Percentiles rank a stretch among this genome's conserved stretches.
Evolutionary conservation across 2,329 filamentous ascomycete genomes (phyloP).

Genomic region (Zasmidium cellare): DNA sequence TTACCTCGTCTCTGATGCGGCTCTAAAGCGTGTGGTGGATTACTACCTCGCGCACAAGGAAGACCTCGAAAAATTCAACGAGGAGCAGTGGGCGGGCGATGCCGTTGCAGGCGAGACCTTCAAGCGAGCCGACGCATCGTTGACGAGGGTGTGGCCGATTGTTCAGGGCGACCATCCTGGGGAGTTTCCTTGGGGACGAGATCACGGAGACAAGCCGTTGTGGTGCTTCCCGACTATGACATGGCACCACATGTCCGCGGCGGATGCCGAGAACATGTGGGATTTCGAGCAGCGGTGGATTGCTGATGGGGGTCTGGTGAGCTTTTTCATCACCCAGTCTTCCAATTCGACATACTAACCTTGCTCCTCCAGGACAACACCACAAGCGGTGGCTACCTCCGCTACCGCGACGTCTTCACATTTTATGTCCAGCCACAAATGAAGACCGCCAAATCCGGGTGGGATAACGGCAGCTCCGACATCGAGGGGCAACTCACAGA

Average conservation of each 20-base stretch:
- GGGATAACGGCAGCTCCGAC: not conserved
- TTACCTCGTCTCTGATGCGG: slow-evolving; percentile 43
- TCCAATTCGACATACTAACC: not conserved
- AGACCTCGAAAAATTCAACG: slow-evolving; percentile 17
- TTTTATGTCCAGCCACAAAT: slow-evolving; percentile 17
- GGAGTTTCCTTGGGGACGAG: slow-evolving; percentile 11
- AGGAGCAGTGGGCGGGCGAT: slow-evolving; percentile 24
- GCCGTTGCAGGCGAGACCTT: slow-evolving; percentile 22
- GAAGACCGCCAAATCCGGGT: not conserved
- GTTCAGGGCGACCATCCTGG: slow-evolving; percentile 18
- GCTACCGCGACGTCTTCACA: slow-evolving; percentile 21
- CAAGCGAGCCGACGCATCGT: slow-evolving; percentile 10
- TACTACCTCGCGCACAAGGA: slow-evolving; percentile 42
- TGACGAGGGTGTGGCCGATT: slow-evolving; percentile 21
- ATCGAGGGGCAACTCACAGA: not conserved
- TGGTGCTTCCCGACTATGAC: slow-evolving; percentile 22
- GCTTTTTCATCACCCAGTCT: no score
- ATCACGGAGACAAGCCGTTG: slow-evolving; percentile 3
- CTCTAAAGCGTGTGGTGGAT: slow-evolving; percentile 28
- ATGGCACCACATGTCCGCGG: slow-evolving; percentile 20
- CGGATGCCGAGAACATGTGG: slow-evolving; percentile 18
- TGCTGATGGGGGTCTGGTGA: not conserved
- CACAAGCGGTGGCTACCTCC: not conserved
- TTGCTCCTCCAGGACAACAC: not conserved
- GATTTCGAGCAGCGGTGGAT: slow-evolving; percentile 24